phyloP scores from a whole-genome alignment of 176 grass and related monocot genomes.

The Urochloa ruziziensis region DNA sequence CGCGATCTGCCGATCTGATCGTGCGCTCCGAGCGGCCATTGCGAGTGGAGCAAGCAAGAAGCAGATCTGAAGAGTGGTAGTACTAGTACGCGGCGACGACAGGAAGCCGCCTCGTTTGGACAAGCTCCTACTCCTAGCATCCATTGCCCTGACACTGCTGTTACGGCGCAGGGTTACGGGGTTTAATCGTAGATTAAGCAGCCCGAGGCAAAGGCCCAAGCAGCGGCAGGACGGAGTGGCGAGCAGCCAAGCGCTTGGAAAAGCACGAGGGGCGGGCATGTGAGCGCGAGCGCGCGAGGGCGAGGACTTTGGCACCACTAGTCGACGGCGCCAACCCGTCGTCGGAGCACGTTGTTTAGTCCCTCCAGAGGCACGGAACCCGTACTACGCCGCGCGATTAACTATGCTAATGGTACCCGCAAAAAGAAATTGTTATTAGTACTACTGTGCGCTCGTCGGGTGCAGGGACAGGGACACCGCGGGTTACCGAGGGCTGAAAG shows the following conservation, averaged over 20 bases:
- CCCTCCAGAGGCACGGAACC: neutral
- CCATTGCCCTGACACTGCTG: too few species aligned
- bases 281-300: neutral
- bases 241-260: neutral
- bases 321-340: neutral
- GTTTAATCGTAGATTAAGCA: conserved; percentile 20
- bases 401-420: too few species aligned
- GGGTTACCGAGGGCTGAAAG: neutral
- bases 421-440: too few species aligned
- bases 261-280: conserved; percentile 9
- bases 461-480: too few species aligned
- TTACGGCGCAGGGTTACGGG: neutral
- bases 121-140: too few species aligned
- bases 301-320: conserved; percentile 30
- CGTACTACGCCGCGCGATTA: neutral
- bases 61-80: neutral
- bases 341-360: conserved; percentile 23
- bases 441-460: neutral
- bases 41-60: neutral
- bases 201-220: neutral
- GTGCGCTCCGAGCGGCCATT: neutral
- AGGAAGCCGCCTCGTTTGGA: neutral
- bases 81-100: neutral
- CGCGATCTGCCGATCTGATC: conserved; percentile 9
- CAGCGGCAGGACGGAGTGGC: neutral